These are phyloP conservation scores for Kwoniella pini DNA, from an alignment of 768 basidiomycete genomes.

Conservation along the genomic window DNA sequence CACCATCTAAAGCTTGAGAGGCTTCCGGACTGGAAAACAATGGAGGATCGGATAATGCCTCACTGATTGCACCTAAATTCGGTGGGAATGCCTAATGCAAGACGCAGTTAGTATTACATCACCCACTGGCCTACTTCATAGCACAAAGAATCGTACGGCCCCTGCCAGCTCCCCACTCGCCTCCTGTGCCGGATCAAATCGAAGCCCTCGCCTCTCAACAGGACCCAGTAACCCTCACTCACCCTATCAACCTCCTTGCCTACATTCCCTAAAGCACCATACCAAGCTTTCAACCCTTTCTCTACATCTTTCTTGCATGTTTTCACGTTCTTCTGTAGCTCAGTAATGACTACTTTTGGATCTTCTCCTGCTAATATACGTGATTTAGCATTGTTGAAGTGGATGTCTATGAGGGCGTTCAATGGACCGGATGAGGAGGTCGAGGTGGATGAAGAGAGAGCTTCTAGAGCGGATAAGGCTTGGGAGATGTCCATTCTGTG, in stretches of 20 bases:
- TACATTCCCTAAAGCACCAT: slow-evolving; percentile 70
- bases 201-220: neutral
- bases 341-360: slow-evolving; percentile 32
- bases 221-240: slow-evolving; percentile 24
- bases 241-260: slow-evolving; percentile 94
- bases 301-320: slow-evolving; percentile 78
- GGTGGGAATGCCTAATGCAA: slow-evolving; percentile 41
- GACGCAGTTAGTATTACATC: neutral
- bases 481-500: slow-evolving; percentile 31
- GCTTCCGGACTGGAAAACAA: slow-evolving; percentile 43
- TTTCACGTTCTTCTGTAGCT: slow-evolving; percentile 60
- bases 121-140: too few relatives aligned
- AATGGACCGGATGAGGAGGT: slow-evolving; percentile 41
- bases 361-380: slow-evolving; percentile 39
- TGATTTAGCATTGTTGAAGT: slow-evolving; percentile 31
- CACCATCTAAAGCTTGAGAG: slow-evolving; percentile 35
- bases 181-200: too few relatives aligned
- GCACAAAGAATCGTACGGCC: too few relatives aligned
- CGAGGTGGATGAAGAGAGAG: slow-evolving; percentile 34
- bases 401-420: slow-evolving; percentile 38
- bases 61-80: slow-evolving; percentile 37
- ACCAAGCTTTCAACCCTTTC: slow-evolving; percentile 84
- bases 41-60: slow-evolving; percentile 46
- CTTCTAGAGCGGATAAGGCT: slow-evolving; percentile 44
- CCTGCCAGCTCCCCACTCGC: too few relatives aligned